Conservation (phyloP, 2,329 filamentous ascomycete genomes). For the Xylaria sp. region DNA sequence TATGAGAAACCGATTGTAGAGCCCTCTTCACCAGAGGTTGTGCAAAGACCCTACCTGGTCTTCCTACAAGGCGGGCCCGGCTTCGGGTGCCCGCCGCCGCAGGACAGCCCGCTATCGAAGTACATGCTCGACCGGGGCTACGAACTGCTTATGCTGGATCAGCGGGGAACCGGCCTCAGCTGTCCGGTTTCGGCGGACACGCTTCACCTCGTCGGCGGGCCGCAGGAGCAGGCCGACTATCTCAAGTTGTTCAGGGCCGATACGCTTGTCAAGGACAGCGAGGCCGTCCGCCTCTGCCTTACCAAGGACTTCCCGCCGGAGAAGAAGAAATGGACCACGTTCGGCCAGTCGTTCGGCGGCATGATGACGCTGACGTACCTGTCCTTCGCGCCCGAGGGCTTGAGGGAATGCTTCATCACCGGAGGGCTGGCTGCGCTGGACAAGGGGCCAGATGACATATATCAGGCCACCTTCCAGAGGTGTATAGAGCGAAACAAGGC, state of each 20-base stretch:
- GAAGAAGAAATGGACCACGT: conserved; percentile 79
- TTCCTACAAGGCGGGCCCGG: conserved; percentile 89
- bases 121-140: conserved; percentile 78
- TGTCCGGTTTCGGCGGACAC: conserved; percentile 76
- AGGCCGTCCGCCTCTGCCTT: conserved; percentile 78
- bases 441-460: conserved; percentile 72
- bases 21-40: conserved; percentile 39
- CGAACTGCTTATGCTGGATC: conserved; percentile 84
- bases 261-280: conserved; percentile 85
- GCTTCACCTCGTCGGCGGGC: conserved; percentile 65
- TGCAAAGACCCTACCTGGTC: conserved; percentile 61
- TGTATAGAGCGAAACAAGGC: conserved; percentile 71
- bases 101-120: conserved; percentile 72
- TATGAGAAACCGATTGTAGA: conserved; percentile 63
- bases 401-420: conserved; percentile 82
- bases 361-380: conserved; percentile 86
- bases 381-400: conserved; percentile 73
- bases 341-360: conserved; percentile 91
- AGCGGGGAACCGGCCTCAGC: conserved; percentile 85
- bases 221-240: conserved; percentile 74
- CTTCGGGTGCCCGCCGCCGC: conserved; percentile 73
- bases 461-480: conserved; percentile 70
- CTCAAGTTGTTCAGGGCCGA: conserved; percentile 86
- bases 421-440: conserved; percentile 82
- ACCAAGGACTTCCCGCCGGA: conserved; percentile 69